A percentile compares a stretch with the other conserved stretches of the same genome.
phyloP scores from a whole-genome alignment of 1,139 yeast species.

The Magnusiomyces fungicola region DNA sequence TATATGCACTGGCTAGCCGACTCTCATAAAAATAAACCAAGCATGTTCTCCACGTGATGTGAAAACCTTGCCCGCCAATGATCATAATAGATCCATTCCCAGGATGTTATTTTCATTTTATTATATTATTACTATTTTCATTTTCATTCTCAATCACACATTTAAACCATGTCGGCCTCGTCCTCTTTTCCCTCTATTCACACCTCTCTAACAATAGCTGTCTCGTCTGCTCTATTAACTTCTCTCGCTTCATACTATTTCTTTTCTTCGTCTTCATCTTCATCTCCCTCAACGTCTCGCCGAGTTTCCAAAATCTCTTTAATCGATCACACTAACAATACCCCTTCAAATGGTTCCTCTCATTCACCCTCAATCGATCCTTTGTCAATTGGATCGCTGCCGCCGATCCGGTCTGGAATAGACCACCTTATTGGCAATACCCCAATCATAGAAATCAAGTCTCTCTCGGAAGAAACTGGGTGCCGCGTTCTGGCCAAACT shows the following conservation, averaged over 20 bases:
- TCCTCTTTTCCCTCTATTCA: not conserved
- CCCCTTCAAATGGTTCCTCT: not conserved
- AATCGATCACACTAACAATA: not conserved
- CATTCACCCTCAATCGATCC: not conserved
- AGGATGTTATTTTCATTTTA: too few species aligned
- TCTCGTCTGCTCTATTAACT: not conserved
- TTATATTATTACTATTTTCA: not conserved
- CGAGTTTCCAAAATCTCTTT: not conserved
- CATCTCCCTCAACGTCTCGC: not conserved
- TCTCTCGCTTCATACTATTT: not conserved
- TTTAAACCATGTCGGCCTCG: not conserved
- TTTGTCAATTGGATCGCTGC: not conserved
- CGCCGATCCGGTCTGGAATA: conserved; percentile 33
- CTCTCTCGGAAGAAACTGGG: conserved; percentile 69
- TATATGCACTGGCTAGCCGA: too few species aligned
- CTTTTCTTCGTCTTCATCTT: not conserved
- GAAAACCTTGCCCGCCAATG: too few species aligned
- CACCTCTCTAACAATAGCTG: not conserved
- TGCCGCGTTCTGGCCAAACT: conserved; percentile 81
- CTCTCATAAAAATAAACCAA: too few species aligned
- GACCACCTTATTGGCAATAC: conserved; percentile 81
- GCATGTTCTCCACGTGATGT: too few species aligned
- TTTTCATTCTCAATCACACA: not conserved
- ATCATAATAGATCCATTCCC: too few species aligned
- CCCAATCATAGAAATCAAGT: conserved; percentile 69